Evolutionary conservation across 2,329 filamentous ascomycete species (phyloP), one percentile per base, ranked within the genome.

Genomic region (Penicillium hordei): DNA sequence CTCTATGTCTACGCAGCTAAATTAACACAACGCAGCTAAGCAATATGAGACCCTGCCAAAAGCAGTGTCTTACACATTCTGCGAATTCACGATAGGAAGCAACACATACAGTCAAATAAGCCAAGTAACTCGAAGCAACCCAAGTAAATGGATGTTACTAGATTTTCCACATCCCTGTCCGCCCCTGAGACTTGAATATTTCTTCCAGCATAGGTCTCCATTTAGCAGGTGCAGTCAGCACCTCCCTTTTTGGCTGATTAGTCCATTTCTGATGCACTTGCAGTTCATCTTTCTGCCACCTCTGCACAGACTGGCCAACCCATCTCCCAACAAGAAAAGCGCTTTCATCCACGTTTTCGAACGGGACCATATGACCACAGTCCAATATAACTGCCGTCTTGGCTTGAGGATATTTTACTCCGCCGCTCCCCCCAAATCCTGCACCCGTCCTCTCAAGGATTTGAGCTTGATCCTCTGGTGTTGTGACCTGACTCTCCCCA

Each of bases 391-490:
- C 10, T 25, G 40, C 27, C 4, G 5, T 9, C 12, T 40, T 33
- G 15, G 33, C 48, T 31, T 38, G 38, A 12, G 23, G n/a, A 15
- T 8, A 13, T 17, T 42, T 31, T 7, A 57, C 54, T 4, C 67
- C 67, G 6, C 68, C 67, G 48, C 58, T 70, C 2, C 68, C 68
- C 6, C 67, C 68, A 4, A 60, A 38, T 0, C 63, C 65, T 0
- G 59, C 55, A 1, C 68, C 68, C 2, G 67, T 68, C 6, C 23
- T 40, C 17, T 49, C 39, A 17, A 68, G 10, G n/a, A 64, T 65
- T 4, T 46, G 25, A 3, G 61, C 59, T 21, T 62, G 61, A 7
- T 44, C 38, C 4, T 44, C 55, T 5, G 48, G 50, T 2, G 34
- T 25, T 17, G 60, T 58, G 1, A 65, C 49, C 12, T 40, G 59